These are phyloP conservation scores for Trichophyton verrucosum DNA, from an alignment of 2,329 filamentous ascomycete species.

Conservation along the genomic window DNA sequence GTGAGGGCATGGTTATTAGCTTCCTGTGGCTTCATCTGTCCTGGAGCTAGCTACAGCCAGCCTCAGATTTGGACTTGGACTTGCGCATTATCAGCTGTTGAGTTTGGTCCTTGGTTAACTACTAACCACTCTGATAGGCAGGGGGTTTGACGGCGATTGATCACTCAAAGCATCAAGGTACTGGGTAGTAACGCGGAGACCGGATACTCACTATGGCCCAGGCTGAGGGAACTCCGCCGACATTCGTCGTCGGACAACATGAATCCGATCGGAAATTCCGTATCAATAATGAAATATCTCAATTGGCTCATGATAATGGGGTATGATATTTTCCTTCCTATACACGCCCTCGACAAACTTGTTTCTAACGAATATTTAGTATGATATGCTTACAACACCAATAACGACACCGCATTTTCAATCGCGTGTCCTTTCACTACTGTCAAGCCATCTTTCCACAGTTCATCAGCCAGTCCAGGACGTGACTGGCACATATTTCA, in stretches of 20 bases:
- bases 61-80: not conserved
- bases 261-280: constrained; percentile 40
- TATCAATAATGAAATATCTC: constrained; percentile 37
- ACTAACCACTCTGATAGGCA: too few relatives aligned
- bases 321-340: constrained; percentile 25
- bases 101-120: not conserved
- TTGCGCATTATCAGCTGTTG: not conserved
- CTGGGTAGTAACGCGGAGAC: too few relatives aligned
- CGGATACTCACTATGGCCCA: constrained; percentile 8
- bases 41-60: not conserved
- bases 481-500: constrained; percentile 27
- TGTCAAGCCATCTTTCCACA: constrained; percentile 40
- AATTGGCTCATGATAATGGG: constrained; percentile 45
- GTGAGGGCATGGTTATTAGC: not conserved
- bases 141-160: too few relatives aligned
- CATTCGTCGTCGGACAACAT: constrained; percentile 51
- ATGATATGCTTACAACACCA: constrained; percentile 52
- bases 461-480: constrained; percentile 27
- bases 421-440: constrained; percentile 41
- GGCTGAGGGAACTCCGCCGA: constrained; percentile 24
- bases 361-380: constrained; percentile 31
- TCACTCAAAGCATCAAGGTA: too few relatives aligned
- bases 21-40: not conserved
- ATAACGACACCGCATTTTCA: constrained; percentile 52
- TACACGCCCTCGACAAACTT: not conserved